Percentiles rank a stretch among this genome's conserved stretches.
phyloP scores from a whole-genome alignment of 768 basidiomycete genomes.

The Mycena leptocephala region DNA sequence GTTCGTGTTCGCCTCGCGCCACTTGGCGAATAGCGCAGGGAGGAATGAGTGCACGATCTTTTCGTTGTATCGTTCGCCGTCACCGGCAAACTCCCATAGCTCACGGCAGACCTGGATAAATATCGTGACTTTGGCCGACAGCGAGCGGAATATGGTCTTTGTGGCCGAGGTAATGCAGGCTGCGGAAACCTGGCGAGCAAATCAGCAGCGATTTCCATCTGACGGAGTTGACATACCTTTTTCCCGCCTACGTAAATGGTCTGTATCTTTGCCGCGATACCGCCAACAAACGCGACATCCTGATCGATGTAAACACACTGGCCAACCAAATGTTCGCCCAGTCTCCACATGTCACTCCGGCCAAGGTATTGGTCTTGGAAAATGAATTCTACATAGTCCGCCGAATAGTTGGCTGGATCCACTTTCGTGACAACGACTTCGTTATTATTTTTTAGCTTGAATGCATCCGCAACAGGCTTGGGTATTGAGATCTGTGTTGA shows the following conservation, averaged over 20 bases:
- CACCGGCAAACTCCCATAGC: conserved; percentile 96
- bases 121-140: conserved; percentile 93
- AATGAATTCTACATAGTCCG: conserved; percentile 89
- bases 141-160: conserved; percentile 90
- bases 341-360: conserved; percentile 96
- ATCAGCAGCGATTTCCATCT: neutral
- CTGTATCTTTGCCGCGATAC: conserved; percentile 87
- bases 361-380: conserved; percentile 98
- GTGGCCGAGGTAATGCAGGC: conserved; percentile 88
- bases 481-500: conserved; percentile 81
- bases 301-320: conserved; percentile 90
- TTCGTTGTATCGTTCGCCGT: conserved; percentile 96
- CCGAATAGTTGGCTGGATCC: conserved; percentile 73
- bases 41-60: conserved; percentile 99
- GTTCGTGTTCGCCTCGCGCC: conserved; percentile 89
- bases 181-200: conserved; percentile 72
- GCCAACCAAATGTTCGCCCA: conserved; percentile 86
- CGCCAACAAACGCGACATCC: conserved; percentile 88
- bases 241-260: conserved; percentile 81
- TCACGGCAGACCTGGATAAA: conserved; percentile 98
- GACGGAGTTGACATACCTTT: conserved; percentile 60
- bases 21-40: conserved; percentile 88
- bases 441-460: conserved; percentile 78
- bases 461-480: conserved; percentile 79
- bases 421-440: conserved; percentile 87